Evolutionary conservation across 2,329 filamentous ascomycete genomes (phyloP).

Genomic region (Bipolaris bicolor): DNA sequence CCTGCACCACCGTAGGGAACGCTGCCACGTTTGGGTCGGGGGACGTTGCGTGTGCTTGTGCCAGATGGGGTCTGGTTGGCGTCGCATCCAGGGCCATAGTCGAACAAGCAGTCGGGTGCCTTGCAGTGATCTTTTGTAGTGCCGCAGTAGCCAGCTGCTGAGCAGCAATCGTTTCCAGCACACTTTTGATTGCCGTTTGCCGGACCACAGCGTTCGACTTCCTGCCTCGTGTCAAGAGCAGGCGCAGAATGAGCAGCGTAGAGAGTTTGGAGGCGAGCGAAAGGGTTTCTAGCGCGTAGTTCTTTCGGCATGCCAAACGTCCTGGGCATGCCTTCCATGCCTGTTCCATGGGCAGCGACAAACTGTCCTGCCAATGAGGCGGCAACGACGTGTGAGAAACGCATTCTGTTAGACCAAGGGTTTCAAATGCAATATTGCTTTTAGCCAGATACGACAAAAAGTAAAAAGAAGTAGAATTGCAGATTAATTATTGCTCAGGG

Average conservation of each 20-base stretch:
- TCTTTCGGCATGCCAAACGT: conserved; percentile 42
- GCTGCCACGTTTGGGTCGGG: conserved; percentile 59
- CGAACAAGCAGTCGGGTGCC: conserved; percentile 66
- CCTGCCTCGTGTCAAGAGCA: conserved; percentile 37
- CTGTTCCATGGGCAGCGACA: conserved; percentile 40
- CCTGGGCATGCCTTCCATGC: conserved; percentile 34
- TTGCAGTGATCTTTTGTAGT: conserved; percentile 61
- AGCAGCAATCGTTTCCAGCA: conserved; percentile 44
- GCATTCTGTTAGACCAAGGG: conserved; percentile 27
- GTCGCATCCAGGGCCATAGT: conserved; percentile 61
- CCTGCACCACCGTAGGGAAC: conserved; percentile 63
- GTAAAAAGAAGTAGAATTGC: too few species aligned
- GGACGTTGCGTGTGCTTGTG: conserved; percentile 58
- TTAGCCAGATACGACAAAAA: background rate
- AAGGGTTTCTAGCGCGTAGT: conserved; percentile 40
- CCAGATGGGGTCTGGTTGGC: conserved; percentile 63
- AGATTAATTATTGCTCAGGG: too few species aligned
- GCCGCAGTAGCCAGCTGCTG: conserved; percentile 58
- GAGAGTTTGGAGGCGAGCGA: conserved; percentile 26
- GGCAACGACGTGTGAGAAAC: conserved; percentile 37
- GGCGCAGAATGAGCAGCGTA: conserved; percentile 21
- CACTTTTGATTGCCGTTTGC: conserved; percentile 27
- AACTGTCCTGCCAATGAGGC: conserved; percentile 38
- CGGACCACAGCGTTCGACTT: conserved; percentile 38
- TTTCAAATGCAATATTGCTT: background rate